Evolutionary conservation across 768 basidiomycete genomes (phyloP).

Genomic region (Hebeloma cylindrosporum): DNA sequence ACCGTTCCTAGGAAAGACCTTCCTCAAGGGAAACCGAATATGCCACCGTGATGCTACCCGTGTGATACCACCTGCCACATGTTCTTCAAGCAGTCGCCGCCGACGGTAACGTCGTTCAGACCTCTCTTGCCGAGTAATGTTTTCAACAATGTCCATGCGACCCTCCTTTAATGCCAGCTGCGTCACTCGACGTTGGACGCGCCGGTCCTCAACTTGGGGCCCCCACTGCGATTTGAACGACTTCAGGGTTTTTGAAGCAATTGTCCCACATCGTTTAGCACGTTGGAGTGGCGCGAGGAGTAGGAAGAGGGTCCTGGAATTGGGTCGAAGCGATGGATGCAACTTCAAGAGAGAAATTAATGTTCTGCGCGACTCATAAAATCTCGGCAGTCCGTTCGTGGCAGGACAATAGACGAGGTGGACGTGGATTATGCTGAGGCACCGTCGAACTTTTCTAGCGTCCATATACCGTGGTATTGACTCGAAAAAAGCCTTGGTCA

Average conservation of each 20-base stretch:
- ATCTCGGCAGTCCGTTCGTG: constrained; percentile 38
- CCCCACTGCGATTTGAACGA: constrained; percentile 60
- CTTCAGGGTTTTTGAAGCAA: constrained; percentile 45
- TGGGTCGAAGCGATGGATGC: constrained; percentile 54
- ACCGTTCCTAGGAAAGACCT: constrained; percentile 32
- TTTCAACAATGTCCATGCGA: constrained; percentile 48
- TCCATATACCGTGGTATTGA: constrained; percentile 45
- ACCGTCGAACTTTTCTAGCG: constrained; percentile 31
- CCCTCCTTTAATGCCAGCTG: constrained; percentile 65
- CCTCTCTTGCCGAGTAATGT: constrained; percentile 10
- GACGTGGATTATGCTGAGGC: constrained; percentile 57
- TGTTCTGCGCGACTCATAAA: constrained; percentile 44
- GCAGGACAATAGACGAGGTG: constrained; percentile 39
- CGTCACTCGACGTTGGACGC: constrained; percentile 59
- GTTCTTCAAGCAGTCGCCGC: constrained; percentile 15
- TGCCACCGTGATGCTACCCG: constrained; percentile 12
- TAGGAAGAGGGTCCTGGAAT: constrained; percentile 56
- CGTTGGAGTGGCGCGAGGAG: constrained; percentile 52
- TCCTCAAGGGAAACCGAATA: constrained; percentile 23
- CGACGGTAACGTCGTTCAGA: constrained; percentile 8
- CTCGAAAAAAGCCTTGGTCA: constrained; percentile 50
- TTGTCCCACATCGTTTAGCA: constrained; percentile 52
- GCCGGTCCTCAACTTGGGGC: constrained; percentile 48
- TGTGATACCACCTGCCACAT: constrained; percentile 16
- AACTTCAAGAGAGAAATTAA: constrained; percentile 45